phyloP scores from a whole-genome alignment of 164 flowering plant species.

The Dillenia turbinata region DNA sequence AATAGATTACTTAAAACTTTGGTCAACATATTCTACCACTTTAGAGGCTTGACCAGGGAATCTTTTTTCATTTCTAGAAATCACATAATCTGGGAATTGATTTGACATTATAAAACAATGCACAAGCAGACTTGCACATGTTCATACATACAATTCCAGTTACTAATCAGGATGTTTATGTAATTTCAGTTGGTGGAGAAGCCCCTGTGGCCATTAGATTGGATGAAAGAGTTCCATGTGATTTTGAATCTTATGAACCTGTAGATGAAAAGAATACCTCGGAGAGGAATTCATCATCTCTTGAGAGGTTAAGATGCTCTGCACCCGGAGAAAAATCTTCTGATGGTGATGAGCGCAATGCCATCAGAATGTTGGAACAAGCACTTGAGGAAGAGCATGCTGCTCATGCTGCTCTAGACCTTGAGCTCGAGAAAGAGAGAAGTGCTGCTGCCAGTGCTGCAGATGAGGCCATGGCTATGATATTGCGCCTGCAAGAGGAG shows the following conservation, averaged over 20 bases:
- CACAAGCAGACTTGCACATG: slow-evolving; percentile 1
- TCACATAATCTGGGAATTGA: background rate
- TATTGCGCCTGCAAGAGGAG: slow-evolving; percentile 83
- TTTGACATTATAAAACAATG: background rate
- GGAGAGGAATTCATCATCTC: slow-evolving; percentile 19
- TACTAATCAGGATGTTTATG: background rate
- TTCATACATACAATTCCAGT: background rate
- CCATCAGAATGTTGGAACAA: slow-evolving; percentile 43
- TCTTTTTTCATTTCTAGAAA: background rate
- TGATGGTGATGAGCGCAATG: slow-evolving; percentile 25
- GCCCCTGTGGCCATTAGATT: slow-evolving; percentile 12
- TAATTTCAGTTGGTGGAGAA: slow-evolving; percentile 27
- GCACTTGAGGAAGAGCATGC: slow-evolving; percentile 65
- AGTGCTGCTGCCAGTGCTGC: slow-evolving; percentile 89
- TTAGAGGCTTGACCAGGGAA: background rate
- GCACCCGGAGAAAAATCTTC: slow-evolving; percentile 6
- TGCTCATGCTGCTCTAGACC: slow-evolving; percentile 49
- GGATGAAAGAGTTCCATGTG: slow-evolving; percentile 16
- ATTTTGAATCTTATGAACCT: slow-evolving; percentile 18
- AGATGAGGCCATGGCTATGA: slow-evolving; percentile 98
- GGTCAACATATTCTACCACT: background rate
- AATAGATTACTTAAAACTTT: no score
- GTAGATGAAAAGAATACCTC: slow-evolving; percentile 19
- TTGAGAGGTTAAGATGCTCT: slow-evolving; percentile 16
- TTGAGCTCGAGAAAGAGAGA: slow-evolving; percentile 90